Conservation (phyloP, 1,139 yeast species). For the Suzukiozyma palmioleophila region DNA sequence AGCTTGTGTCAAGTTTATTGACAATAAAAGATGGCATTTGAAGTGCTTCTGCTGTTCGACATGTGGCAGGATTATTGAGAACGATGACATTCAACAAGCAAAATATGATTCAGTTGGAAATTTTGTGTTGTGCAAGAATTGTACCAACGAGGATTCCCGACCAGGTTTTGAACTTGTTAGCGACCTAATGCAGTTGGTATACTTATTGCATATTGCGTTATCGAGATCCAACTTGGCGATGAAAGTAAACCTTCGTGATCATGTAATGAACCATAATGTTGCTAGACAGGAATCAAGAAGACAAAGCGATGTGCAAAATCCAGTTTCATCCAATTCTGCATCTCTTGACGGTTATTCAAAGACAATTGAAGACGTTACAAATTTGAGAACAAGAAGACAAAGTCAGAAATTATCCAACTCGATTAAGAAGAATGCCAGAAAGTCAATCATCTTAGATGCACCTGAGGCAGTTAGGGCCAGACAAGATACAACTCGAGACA, state of each 20-base stretch:
- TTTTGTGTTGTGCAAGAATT: constrained; percentile 51
- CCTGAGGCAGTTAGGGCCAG: constrained; percentile 48
- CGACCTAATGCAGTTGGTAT: constrained; percentile 68
- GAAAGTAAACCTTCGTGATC: constrained; percentile 18
- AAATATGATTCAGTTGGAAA: constrained; percentile 22
- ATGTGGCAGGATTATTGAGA: constrained; percentile 39
- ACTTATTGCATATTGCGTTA: constrained; percentile 77
- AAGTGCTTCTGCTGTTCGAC: constrained; percentile 63
- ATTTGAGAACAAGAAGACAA: constrained; percentile 71
- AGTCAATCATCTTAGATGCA: constrained; percentile 44
- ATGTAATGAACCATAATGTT: background rate
- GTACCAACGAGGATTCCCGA: constrained; percentile 46
- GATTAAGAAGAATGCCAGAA: constrained; percentile 44
- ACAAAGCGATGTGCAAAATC: constrained; percentile 8
- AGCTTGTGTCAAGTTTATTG: constrained; percentile 59
- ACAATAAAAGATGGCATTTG: constrained; percentile 77
- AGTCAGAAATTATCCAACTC: constrained; percentile 59
- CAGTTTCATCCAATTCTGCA: background rate
- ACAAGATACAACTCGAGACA: constrained; percentile 18
- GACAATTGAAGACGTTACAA: constrained; percentile 73
- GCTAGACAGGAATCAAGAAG: constrained; percentile 5
- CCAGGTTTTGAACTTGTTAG: constrained; percentile 63
- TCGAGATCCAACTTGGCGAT: constrained; percentile 73
- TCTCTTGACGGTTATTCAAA: constrained; percentile 50
- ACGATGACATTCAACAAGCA: constrained; percentile 29